A percentile compares a stretch with the other conserved stretches of the same genome.
These are phyloP conservation scores for Medakamo hakoo DNA, from an alignment of 139 green algal genomes.

Conservation along the genomic window DNA sequence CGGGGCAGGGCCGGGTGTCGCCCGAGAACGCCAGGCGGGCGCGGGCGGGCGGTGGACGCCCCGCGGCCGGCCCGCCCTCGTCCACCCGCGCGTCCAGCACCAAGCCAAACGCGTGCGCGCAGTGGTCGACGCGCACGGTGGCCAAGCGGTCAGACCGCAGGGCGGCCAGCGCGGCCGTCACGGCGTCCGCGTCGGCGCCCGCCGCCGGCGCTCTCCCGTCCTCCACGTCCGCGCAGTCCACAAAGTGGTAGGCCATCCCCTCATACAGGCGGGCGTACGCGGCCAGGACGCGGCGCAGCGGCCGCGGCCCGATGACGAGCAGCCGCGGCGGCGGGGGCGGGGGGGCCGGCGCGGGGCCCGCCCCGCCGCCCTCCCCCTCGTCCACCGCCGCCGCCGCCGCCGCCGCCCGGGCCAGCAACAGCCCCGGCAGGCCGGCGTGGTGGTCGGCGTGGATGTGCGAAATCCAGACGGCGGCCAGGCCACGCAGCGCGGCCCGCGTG, in stretches of 20 bases:
- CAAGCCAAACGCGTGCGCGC: conserved; percentile 54
- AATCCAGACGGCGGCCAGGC: conserved; percentile 58
- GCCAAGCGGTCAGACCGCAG: conserved; percentile 43
- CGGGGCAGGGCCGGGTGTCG: conserved; percentile 69
- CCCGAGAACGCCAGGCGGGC: conserved; percentile 77
- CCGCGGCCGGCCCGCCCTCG: conserved; percentile 9
- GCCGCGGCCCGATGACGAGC: conserved; percentile 62
- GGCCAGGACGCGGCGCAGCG: conserved; percentile 48
- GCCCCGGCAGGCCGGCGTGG: conserved; percentile 65
- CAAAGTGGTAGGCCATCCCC: conserved; percentile 41
- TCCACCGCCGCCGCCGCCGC: background rate
- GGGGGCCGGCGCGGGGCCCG: background rate
- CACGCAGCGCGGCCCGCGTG: conserved; percentile 8
- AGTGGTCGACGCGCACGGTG: conserved; percentile 51
- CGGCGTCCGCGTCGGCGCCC: background rate
- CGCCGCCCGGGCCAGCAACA: conserved; percentile 25
- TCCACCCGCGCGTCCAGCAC: conserved; percentile 15
- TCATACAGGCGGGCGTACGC: conserved; percentile 40
- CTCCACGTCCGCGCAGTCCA: conserved; percentile 30
- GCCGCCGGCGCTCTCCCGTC: conserved; percentile 2
- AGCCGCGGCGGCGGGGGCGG: conserved; percentile 24
- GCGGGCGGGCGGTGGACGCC: conserved; percentile 6
- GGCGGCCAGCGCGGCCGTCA: conserved; percentile 2
- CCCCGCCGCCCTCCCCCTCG: background rate
- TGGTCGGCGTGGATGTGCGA: conserved; percentile 97